Percentiles rank a stretch among this genome's conserved stretches.
Evolutionary conservation across 441 rosid genomes (phyloP).

Genomic region (Corymbia citriodora): DNA sequence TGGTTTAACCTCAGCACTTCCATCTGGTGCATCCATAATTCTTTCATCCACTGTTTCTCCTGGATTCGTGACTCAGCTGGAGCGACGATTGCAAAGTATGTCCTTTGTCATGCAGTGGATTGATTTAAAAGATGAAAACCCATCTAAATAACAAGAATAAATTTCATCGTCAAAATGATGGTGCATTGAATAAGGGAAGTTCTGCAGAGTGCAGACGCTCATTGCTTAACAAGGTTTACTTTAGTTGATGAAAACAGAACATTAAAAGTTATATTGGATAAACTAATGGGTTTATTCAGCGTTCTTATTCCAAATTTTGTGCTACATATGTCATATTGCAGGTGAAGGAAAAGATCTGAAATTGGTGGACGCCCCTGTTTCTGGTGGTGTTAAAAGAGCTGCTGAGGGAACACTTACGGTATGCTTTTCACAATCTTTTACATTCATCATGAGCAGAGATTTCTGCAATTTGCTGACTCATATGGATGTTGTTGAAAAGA

Average conservation of each 20-base stretch:
- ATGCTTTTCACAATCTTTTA: conserved; percentile 9
- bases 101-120: not conserved
- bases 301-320: not conserved
- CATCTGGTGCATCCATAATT: conserved; percentile 67
- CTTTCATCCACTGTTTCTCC: conserved; percentile 97
- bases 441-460: not conserved
- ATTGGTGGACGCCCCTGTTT: conserved; percentile 98
- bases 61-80: conserved; percentile 67
- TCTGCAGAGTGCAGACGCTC: not conserved
- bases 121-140: not conserved
- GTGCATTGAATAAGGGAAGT: not conserved
- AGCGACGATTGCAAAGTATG: conserved; percentile 72
- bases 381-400: conserved; percentile 97
- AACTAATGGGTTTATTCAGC: not conserved
- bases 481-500: conserved; percentile 34
- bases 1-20: conserved; percentile 41
- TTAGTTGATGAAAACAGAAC: not conserved
- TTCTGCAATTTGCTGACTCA: conserved; percentile 14
- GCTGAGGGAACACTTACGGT: conserved; percentile 91
- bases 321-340: conserved; percentile 19
- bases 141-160: not conserved
- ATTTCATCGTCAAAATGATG: not conserved
- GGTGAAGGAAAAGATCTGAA: conserved; percentile 74
- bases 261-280: not conserved
- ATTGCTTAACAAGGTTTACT: not conserved